Conservation (phyloP, 495 filamentous ascomycete species). For the Podospora pseudocomata region DNA sequence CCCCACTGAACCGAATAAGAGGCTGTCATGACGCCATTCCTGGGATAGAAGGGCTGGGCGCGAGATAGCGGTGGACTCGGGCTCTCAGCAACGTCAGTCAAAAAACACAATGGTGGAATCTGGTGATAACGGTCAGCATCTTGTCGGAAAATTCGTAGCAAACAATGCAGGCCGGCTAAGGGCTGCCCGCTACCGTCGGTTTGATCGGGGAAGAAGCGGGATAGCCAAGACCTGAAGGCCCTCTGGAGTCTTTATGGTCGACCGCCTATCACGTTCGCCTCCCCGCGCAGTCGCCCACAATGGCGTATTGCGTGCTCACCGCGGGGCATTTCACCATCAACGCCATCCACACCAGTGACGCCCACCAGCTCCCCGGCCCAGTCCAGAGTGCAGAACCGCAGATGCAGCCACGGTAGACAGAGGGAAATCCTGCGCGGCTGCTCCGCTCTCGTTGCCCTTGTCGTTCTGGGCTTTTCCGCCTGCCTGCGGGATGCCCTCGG, state of each 20-base stretch:
- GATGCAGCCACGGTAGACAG: neutral
- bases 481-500: no score
- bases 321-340: conserved; percentile 7
- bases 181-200: neutral
- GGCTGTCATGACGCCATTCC: conserved; percentile 9
- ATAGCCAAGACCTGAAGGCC: neutral
- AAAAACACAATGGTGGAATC: neutral
- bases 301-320: conserved; percentile 12
- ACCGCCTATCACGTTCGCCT: neutral
- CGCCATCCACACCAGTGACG: conserved; percentile 2
- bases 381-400: neutral
- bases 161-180: neutral
- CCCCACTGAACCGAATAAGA: conserved; percentile 2
- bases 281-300: neutral
- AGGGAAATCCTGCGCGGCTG: neutral
- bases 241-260: conserved; percentile 2
- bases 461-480: neutral
- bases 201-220: neutral
- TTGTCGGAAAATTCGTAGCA: neutral
- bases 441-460: neutral
- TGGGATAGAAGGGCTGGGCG: neutral
- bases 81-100: neutral
- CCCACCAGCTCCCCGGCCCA: neutral
- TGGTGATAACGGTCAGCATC: neutral
- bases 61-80: neutral